phyloP scores from a whole-genome alignment of 2,329 filamentous ascomycete genomes.

The Xylariales sp. region DNA sequence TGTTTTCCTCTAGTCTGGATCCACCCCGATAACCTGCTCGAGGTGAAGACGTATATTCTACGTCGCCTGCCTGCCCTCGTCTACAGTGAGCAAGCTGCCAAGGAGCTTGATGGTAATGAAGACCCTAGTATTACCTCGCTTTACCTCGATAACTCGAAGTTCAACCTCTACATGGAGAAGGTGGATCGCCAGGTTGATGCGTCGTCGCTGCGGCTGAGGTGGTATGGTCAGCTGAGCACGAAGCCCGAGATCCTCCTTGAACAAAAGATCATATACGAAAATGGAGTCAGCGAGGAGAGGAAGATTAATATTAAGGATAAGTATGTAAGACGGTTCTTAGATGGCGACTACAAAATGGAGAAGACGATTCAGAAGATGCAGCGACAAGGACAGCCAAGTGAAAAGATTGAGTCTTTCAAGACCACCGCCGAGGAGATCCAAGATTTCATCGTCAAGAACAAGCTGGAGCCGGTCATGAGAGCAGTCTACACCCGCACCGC shows the following conservation, averaged over 20 bases:
- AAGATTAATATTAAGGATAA: slow-evolving; percentile 89
- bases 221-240: slow-evolving; percentile 80
- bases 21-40: slow-evolving; percentile 88
- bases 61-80: slow-evolving; percentile 86
- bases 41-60: slow-evolving; percentile 94
- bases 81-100: slow-evolving; percentile 84
- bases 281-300: slow-evolving; percentile 72
- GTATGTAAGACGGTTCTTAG: slow-evolving; percentile 82
- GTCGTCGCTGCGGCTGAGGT: slow-evolving; percentile 79
- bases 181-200: slow-evolving; percentile 71
- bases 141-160: slow-evolving; percentile 88
- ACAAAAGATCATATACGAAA: slow-evolving; percentile 79
- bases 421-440: slow-evolving; percentile 73
- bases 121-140: slow-evolving; percentile 93
- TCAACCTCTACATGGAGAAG: slow-evolving; percentile 83
- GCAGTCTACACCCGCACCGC: slow-evolving; percentile 93
- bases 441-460: slow-evolving; percentile 69
- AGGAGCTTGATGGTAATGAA: slow-evolving; percentile 72
- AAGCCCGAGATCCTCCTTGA: slow-evolving; percentile 81
- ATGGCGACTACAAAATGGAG: slow-evolving; percentile 86
- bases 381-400: slow-evolving; percentile 62
- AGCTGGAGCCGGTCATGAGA: slow-evolving; percentile 78
- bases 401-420: slow-evolving; percentile 66
- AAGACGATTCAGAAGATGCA: slow-evolving; percentile 87
- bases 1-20: slow-evolving; percentile 68